Conservation (phyloP, 176 grass and related monocot genomes). For the Oryza longistaminata region DNA sequence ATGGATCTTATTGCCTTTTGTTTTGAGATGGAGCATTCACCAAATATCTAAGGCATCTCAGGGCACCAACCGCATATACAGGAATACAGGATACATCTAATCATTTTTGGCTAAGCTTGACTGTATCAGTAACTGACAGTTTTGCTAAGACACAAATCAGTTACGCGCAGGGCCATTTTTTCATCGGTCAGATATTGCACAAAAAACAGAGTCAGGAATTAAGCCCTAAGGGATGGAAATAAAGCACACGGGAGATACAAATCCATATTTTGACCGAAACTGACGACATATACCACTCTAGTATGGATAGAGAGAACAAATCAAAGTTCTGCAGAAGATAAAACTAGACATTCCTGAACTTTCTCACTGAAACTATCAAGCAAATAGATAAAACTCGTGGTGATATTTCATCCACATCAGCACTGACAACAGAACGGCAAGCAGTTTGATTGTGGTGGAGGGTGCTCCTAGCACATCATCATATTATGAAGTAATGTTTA, state of each 20-base stretch:
- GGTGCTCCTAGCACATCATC: neutral
- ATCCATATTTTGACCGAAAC: neutral
- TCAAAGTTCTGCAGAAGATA: neutral
- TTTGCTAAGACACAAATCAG: neutral
- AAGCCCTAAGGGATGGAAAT: neutral
- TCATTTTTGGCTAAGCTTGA: neutral
- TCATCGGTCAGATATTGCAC: neutral
- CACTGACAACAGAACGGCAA: neutral
- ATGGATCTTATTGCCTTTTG: neutral
- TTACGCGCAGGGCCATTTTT: too few species aligned
- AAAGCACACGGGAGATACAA: neutral
- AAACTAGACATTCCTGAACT: neutral
- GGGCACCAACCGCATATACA: neutral
- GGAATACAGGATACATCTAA: neutral
- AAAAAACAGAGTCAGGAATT: neutral
- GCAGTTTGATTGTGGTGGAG: neutral
- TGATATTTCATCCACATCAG: neutral
- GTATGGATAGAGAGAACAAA: neutral
- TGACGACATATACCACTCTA: neutral
- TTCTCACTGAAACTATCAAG: neutral
- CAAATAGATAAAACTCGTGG: neutral
- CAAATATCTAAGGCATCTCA: conserved; percentile 4
- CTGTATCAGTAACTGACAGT: too few species aligned
- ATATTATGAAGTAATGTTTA: neutral
- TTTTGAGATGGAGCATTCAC: neutral